These are phyloP conservation scores for Penicillium psychrosexuale DNA, from an alignment of 2,329 filamentous ascomycete species.

Conservation along the genomic window DNA sequence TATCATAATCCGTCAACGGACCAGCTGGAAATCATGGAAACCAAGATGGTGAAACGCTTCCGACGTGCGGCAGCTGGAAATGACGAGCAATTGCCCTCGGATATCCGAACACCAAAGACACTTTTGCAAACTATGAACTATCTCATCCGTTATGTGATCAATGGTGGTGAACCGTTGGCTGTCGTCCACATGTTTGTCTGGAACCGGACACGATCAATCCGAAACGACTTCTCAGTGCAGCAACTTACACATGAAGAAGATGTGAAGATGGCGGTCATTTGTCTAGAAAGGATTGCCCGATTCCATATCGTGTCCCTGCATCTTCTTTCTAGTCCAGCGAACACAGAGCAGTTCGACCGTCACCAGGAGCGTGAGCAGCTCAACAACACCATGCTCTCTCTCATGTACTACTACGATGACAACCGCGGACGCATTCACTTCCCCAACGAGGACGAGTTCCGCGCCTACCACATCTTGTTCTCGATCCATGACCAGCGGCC, in stretches of 20 bases:
- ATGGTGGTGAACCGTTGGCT: conserved; percentile 48
- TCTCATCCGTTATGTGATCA: conserved; percentile 50
- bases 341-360: conserved; percentile 53
- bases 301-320: conserved; percentile 63
- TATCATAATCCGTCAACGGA: conserved; percentile 36
- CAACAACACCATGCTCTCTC: conserved; percentile 59
- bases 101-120: conserved; percentile 57
- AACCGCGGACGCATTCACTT: conserved; percentile 50
- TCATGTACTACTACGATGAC: conserved; percentile 61
- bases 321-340: conserved; percentile 52
- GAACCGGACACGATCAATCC: conserved; percentile 62
- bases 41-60: conserved; percentile 62
- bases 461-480: conserved; percentile 60
- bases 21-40: conserved; percentile 34
- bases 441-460: conserved; percentile 61
- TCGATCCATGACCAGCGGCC: conserved; percentile 53
- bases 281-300: conserved; percentile 61
- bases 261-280: conserved; percentile 56
- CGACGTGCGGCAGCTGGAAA: conserved; percentile 61
- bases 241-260: conserved; percentile 57
- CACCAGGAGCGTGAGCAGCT: conserved; percentile 64
- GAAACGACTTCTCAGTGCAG: conserved; percentile 64
- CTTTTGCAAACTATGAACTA: conserved; percentile 49
- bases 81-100: conserved; percentile 61
- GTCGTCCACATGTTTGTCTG: conserved; percentile 62